Base-by-base conservation (phyloP, 345 rosid species). In the Syzygium aqueum region DNA sequence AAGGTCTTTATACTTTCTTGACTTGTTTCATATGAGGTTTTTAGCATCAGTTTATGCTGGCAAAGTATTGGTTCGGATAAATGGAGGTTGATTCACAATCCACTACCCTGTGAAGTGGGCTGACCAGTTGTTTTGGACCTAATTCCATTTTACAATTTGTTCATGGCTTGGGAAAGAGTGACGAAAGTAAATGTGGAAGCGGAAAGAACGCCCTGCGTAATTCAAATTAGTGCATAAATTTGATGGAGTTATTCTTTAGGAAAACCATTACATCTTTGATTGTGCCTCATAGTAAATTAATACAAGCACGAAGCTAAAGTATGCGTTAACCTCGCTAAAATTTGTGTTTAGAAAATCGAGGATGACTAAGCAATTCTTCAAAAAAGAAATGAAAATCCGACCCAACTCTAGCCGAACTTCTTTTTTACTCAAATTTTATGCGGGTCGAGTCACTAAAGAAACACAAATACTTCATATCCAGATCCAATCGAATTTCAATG, bases 241-340 rank as follows among this genome's bases (percentile, higher is more conserved):
- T 59, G 65, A 59, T 7, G 65, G 65, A 59, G 65, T 59, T 27
- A 59, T 5, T 59, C 65, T 59, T 23, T 25, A 80, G 17, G 84
- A 80, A 21, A 23, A 25, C 46, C 51, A 40, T 51, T 51, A 80
- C 23, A 40, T 6, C 52, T 51, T 80, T 25, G 28, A 54, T 80
- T 49, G 89, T 91, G 93, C 87, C 52, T 85, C 57, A 13, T 77
- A 61, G 33, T 27, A 37, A 25, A 59, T 25, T 11, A 28, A 15
- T 59, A 59, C 3, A 57, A 25, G 65, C 30, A 59, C n/a, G 15
- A 28, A 59, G n/a, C 30, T 59, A 27, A 59, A 27, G 65, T 25
- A 59, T 27, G 16, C 65, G 11, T 59, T 59, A 25, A n/a, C 65
- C 65, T 59, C 30, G 3, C n/a, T 1, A 11, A 59, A 27, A 27